These are phyloP conservation scores for Hygrocybe coccinea DNA, from an alignment of 768 basidiomycete genomes.

Conservation along the genomic window DNA sequence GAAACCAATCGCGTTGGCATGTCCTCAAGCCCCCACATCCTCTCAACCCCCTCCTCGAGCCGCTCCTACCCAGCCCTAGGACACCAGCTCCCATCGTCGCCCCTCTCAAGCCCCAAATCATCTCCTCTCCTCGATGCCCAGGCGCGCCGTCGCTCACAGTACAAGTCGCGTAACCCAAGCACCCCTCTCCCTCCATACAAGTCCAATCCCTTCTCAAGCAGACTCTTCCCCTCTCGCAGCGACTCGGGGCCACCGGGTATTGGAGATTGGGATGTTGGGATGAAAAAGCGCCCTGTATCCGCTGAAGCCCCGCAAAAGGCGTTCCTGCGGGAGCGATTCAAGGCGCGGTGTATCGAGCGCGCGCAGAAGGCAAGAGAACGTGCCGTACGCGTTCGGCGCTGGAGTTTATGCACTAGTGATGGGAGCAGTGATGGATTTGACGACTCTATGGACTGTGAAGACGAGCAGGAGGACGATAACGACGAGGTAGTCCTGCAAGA, in stretches of 20 bases:
- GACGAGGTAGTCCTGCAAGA: constrained; percentile 59
- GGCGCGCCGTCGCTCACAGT: constrained; percentile 50
- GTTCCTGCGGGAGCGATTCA: constrained; percentile 57
- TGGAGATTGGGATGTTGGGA: neutral
- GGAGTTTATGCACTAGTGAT: constrained; percentile 21
- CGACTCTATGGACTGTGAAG: constrained; percentile 35
- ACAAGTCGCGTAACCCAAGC: constrained; percentile 38
- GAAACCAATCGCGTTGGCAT: neutral
- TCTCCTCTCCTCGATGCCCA: constrained; percentile 48
- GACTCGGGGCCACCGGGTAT: constrained; percentile 10
- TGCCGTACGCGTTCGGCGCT: constrained; percentile 39
- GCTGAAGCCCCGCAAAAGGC: constrained; percentile 46
- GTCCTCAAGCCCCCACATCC: constrained; percentile 28
- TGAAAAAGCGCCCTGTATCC: constrained; percentile 3
- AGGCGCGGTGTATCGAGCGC: constrained; percentile 57
- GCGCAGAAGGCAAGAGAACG: constrained; percentile 52
- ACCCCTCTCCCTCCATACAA: constrained; percentile 26
- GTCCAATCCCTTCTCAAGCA: neutral
- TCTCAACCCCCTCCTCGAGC: constrained; percentile 33
- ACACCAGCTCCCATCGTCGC: constrained; percentile 11
- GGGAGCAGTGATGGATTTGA: constrained; percentile 50
- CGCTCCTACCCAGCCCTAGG: constrained; percentile 28
- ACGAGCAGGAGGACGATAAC: constrained; percentile 56
- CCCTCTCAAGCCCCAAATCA: constrained; percentile 36
- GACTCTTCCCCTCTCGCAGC: constrained; percentile 9